A percentile compares a stretch with the other conserved stretches of the same genome.
These are phyloP conservation scores for Osmanthus fragrans DNA, from an alignment of 257 asterid genomes.

Conservation along the genomic window DNA sequence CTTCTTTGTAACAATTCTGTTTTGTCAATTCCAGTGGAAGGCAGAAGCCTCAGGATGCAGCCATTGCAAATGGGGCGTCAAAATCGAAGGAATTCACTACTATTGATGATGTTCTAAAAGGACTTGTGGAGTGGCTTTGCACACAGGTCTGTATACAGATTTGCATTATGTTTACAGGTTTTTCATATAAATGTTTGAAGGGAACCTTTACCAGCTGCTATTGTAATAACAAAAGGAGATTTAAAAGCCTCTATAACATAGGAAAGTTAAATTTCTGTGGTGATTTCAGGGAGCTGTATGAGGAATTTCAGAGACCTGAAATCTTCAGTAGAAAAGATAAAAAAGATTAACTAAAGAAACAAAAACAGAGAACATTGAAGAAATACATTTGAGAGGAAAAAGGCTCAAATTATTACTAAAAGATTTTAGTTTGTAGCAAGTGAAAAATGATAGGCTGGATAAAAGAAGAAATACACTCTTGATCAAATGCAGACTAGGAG, in stretches of 20 bases:
- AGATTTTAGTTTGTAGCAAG: neutral
- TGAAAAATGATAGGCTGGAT: neutral
- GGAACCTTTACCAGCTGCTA: neutral
- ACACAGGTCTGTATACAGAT: constrained; percentile 58
- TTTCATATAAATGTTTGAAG: neutral
- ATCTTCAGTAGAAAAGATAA: neutral
- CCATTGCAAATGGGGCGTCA: constrained; percentile 52
- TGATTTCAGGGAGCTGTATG: neutral
- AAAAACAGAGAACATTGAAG: neutral
- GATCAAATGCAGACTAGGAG: neutral
- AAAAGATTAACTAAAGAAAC: neutral
- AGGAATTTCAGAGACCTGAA: neutral
- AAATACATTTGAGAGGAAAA: neutral
- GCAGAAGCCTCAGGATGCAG: constrained; percentile 49
- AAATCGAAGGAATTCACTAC: constrained; percentile 52
- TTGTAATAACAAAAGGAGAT: neutral
- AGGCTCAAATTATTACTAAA: neutral
- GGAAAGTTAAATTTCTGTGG: neutral
- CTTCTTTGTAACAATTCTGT: constrained; percentile 15
- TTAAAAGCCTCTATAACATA: neutral
- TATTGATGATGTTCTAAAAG: constrained; percentile 68
- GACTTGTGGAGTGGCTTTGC: constrained; percentile 88
- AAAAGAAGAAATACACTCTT: neutral
- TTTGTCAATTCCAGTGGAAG: constrained; percentile 61
- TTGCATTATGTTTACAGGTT: neutral